phyloP scores from a whole-genome alignment of 495 filamentous ascomycete species.

The Immersiella caudata region DNA sequence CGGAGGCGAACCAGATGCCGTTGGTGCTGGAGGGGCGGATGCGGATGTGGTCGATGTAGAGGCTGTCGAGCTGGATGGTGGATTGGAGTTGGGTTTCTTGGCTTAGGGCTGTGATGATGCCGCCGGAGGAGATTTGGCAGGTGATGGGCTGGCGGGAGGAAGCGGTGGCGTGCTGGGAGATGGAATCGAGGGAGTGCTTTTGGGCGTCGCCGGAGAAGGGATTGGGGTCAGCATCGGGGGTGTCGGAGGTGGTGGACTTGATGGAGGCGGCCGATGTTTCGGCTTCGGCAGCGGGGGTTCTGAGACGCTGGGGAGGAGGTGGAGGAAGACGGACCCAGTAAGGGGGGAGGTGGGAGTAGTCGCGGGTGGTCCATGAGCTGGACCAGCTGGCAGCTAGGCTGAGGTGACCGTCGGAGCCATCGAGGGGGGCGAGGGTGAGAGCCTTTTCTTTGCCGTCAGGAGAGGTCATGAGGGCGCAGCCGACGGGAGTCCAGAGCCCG shows the following conservation, averaged over 20 bases:
- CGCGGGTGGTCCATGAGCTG: conserved; percentile 58
- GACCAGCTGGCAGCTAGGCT: conserved; percentile 60
- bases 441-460: conserved; percentile 56
- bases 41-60: conserved; percentile 49
- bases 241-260: not conserved
- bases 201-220: conserved; percentile 15
- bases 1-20: conserved; percentile 62
- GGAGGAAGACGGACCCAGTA: conserved; percentile 62
- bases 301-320: conserved; percentile 27
- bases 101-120: conserved; percentile 44
- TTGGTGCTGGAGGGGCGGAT: conserved; percentile 35
- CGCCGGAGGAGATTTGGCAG: conserved; percentile 49
- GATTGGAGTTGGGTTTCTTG: conserved; percentile 36
- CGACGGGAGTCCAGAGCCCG: conserved; percentile 65
- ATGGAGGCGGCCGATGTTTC: conserved; percentile 10
- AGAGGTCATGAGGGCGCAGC: conserved; percentile 58
- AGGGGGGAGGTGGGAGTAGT: conserved; percentile 56
- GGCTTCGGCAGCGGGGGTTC: not conserved
- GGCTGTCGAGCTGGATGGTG: conserved; percentile 36
- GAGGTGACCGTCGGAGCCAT: conserved; percentile 65
- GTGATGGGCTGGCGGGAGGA: conserved; percentile 39
- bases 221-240: not conserved
- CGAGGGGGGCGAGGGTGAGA: conserved; percentile 58
- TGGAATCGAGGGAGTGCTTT: conserved; percentile 45
- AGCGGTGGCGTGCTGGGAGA: conserved; percentile 30